A percentile compares a stretch with the other conserved stretches of the same genome.
phyloP scores from a whole-genome alignment of 2,329 filamentous ascomycete species.

The Calonectria ilicicola region DNA sequence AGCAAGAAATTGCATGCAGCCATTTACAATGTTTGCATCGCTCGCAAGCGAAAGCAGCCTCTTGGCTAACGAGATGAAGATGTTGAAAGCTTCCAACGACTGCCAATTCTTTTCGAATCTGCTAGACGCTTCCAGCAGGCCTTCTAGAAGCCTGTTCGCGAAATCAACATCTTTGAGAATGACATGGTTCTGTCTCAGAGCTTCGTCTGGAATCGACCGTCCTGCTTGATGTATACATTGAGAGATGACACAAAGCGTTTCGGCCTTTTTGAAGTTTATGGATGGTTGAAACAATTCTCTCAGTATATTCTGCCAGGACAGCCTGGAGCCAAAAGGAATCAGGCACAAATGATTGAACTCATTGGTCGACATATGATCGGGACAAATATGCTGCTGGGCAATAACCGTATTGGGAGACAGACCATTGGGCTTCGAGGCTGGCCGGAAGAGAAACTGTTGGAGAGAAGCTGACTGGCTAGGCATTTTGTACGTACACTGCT shows the following conservation, averaged over 20 bases:
- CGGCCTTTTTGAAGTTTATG: conserved; percentile 38
- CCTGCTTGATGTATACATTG: conserved; percentile 38
- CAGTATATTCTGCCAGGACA: conserved; percentile 39
- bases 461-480: background rate
- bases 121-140: background rate
- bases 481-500: background rate
- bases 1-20: background rate
- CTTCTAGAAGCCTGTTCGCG: background rate
- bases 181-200: conserved; percentile 4
- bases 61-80: background rate
- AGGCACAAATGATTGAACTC: conserved; percentile 61
- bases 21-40: background rate
- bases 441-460: background rate
- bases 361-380: conserved; percentile 56
- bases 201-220: rapidly evolving
- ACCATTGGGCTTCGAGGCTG: background rate
- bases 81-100: background rate
- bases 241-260: conserved; percentile 29
- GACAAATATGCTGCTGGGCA: background rate
- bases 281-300: conserved; percentile 33
- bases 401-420: background rate
- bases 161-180: background rate
- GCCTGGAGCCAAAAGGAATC: conserved; percentile 23
- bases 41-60: background rate
- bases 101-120: background rate